A percentile compares a stretch with the other conserved stretches of the same genome.
These are phyloP conservation scores for Pyrus hybrid DNA, from an alignment of 331 rosid genomes.

Conservation along the genomic window DNA sequence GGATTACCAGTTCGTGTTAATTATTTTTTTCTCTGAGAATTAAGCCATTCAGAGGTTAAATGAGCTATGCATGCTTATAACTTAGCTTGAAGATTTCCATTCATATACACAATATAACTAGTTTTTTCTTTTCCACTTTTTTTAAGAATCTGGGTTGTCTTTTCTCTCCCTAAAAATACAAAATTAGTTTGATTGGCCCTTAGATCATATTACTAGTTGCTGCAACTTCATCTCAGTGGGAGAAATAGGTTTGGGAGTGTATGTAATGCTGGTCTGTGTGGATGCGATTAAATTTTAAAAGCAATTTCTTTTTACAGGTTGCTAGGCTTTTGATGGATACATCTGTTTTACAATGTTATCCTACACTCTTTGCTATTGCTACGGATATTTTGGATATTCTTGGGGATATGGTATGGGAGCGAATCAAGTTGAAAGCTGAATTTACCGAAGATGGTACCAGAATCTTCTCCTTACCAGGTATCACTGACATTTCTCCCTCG, in stretches of 20 bases:
- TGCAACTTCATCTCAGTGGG: not conserved
- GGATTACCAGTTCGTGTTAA: not conserved
- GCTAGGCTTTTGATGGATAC: constrained; percentile 93
- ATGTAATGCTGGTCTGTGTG: not conserved
- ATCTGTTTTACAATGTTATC: constrained; percentile 72
- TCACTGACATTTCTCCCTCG: constrained; percentile 3
- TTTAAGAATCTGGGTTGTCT: not conserved
- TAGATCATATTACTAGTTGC: not conserved
- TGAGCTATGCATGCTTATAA: not conserved
- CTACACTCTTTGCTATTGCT: constrained; percentile 83
- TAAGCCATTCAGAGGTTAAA: not conserved
- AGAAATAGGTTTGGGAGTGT: not conserved
- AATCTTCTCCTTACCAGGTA: constrained; percentile 60
- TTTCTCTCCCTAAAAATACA: not conserved
- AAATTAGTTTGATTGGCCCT: not conserved
- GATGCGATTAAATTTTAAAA: constrained; percentile 10
- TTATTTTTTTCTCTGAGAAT: not conserved
- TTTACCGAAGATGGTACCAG: constrained; percentile 64
- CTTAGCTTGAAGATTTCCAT: not conserved
- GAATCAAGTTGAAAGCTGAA: constrained; percentile 85
- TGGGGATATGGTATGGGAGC: constrained; percentile 90
- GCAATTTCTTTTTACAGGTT: constrained; percentile 53
- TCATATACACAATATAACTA: not conserved
- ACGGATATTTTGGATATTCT: constrained; percentile 87
- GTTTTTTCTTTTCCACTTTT: not conserved